A percentile compares a stretch with the other conserved stretches of the same genome.
Evolutionary conservation across 805 yeast genomes (phyloP).

Genomic region (Cyberlindnera mycetangii): DNA sequence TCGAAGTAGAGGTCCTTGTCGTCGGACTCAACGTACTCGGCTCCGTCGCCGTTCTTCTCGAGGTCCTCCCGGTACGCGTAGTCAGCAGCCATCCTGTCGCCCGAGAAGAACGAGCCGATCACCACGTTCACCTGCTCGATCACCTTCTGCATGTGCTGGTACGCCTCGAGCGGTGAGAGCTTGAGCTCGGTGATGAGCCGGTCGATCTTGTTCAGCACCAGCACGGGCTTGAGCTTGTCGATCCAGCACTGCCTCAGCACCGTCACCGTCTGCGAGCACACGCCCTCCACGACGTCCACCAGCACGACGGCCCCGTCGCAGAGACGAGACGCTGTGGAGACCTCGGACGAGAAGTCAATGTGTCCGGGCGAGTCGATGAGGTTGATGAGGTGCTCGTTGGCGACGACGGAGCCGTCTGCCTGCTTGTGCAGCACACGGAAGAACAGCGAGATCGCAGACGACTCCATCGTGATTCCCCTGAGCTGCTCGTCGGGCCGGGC

Average conservation of each 20-base stretch:
- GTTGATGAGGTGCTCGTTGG: slow-evolving; percentile 81
- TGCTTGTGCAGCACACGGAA: slow-evolving; percentile 62
- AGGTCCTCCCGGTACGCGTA: slow-evolving; percentile 67
- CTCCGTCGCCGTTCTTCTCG: slow-evolving; percentile 41
- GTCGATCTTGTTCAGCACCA: slow-evolving; percentile 90
- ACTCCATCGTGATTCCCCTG: slow-evolving; percentile 97
- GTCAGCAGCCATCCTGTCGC: slow-evolving; percentile 90
- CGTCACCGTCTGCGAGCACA: slow-evolving; percentile 94
- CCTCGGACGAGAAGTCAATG: slow-evolving; percentile 94
- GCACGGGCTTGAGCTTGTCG: slow-evolving; percentile 81
- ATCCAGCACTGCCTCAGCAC: slow-evolving; percentile 95
- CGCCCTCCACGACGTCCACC: slow-evolving; percentile 98
- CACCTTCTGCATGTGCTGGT: slow-evolving; percentile 68
- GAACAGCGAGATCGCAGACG: slow-evolving; percentile 91
- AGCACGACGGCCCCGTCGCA: slow-evolving; percentile 96
- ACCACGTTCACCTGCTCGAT: slow-evolving; percentile 95
- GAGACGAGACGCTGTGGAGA: slow-evolving; percentile 89
- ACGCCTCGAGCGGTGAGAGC: slow-evolving; percentile 81
- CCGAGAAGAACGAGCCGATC: slow-evolving; percentile 87
- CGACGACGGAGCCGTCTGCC: slow-evolving; percentile 37
- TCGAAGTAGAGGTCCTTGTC: slow-evolving; percentile 83
- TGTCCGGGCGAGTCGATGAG: slow-evolving; percentile 99
- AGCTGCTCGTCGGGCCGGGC: slow-evolving; percentile 94
- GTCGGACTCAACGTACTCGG: slow-evolving; percentile 66
- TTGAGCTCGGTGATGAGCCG: slow-evolving; percentile 79